Conservation (phyloP, 345 rosid genomes). For the Eucalyptus decipiens region DNA sequence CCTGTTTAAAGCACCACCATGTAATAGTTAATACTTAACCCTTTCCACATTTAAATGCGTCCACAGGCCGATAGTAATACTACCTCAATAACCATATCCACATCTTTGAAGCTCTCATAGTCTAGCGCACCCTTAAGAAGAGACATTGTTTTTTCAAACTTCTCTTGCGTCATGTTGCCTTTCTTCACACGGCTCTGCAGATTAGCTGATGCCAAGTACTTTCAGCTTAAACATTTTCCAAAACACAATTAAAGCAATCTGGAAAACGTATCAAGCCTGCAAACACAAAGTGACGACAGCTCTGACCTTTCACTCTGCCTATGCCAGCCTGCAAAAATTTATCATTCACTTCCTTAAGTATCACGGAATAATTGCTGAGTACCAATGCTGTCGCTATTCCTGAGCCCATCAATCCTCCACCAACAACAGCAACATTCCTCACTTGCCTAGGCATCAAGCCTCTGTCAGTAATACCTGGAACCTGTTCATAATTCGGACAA, state of each 20-base stretch:
- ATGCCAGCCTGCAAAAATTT: conserved; percentile 85
- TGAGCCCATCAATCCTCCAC: conserved; percentile 98
- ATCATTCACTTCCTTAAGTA: conserved; percentile 85
- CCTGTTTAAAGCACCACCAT: conserved; percentile 37
- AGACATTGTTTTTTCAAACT: conserved; percentile 70
- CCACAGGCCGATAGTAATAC: neutral
- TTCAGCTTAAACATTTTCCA: neutral
- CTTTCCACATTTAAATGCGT: neutral
- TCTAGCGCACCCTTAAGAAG: conserved; percentile 74
- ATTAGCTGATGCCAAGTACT: conserved; percentile 44
- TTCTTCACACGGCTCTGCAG: conserved; percentile 85
- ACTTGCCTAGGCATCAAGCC: conserved; percentile 66
- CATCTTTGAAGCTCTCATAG: conserved; percentile 78
- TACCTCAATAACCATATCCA: conserved; percentile 98
- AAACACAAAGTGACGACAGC: neutral
- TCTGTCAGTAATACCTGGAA: conserved; percentile 82
- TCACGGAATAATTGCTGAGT: conserved; percentile 70
- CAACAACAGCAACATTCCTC: conserved; percentile 78
- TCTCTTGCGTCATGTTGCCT: conserved; percentile 67
- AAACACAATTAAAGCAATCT: neutral
- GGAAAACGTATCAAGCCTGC: neutral
- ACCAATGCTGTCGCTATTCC: conserved; percentile 93
- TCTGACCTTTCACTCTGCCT: conserved; percentile 66
- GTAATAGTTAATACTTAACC: neutral
- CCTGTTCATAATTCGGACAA: conserved; percentile 13